A percentile compares a stretch with the other conserved stretches of the same genome.
phyloP scores from a whole-genome alignment of 2,329 filamentous ascomycete species.

The Coniochaeta pulveracea region DNA sequence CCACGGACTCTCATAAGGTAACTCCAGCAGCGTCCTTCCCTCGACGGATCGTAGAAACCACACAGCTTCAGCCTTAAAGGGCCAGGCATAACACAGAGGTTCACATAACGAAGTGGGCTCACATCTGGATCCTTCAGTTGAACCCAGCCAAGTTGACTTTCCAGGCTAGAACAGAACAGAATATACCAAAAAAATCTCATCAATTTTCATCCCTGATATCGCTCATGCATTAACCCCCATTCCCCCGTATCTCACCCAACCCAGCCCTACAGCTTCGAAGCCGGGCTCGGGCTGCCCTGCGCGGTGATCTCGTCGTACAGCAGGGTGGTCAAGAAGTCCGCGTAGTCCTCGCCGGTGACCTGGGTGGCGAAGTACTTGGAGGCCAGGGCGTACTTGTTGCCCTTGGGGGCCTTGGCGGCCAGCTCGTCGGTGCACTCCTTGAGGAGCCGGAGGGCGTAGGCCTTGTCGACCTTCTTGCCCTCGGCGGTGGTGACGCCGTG shows the following conservation, averaged over 20 bases:
- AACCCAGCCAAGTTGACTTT: background rate
- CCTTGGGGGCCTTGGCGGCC: slow-evolving; percentile 62
- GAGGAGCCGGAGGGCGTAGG: slow-evolving; percentile 75
- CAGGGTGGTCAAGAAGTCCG: slow-evolving; percentile 80
- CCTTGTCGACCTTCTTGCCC: slow-evolving; percentile 88
- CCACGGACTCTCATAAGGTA: too few species aligned
- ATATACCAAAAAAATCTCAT: background rate
- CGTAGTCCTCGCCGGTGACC: slow-evolving; percentile 94
- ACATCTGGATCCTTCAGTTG: background rate
- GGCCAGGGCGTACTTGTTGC: slow-evolving; percentile 85
- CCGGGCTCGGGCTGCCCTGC: slow-evolving; percentile 47
- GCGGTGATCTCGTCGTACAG: slow-evolving; percentile 83
- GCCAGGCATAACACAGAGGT: background rate
- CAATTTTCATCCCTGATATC: background rate
- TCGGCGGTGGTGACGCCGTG: slow-evolving; percentile 66
- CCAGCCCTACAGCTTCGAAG: slow-evolving; percentile 59
- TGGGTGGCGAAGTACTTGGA: slow-evolving; percentile 88
- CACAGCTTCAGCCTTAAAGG: too few species aligned
- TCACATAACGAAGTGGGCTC: background rate
- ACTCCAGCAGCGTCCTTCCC: too few species aligned
- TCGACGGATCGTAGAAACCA: too few species aligned
- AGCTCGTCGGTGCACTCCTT: slow-evolving; percentile 76
- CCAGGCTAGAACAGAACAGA: background rate
- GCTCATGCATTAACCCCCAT: background rate
- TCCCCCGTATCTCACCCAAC: too few species aligned